These are phyloP conservation scores for Ochromonas danica DNA, from an alignment of 108 stramenopile species.

Conservation along the genomic window DNA sequence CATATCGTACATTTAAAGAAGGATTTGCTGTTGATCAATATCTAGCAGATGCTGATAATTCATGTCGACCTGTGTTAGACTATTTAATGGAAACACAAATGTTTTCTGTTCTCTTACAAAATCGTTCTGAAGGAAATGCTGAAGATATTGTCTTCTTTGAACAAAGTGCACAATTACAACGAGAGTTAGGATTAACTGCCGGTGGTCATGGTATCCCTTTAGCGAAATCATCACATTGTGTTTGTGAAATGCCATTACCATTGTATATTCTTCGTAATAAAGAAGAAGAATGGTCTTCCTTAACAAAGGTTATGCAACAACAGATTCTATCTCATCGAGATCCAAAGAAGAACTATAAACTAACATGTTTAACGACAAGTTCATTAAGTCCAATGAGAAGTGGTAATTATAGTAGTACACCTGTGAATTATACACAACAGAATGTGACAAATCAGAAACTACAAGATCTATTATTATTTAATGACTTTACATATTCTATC, in stretches of 20 bases:
- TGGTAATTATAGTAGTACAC: neutral
- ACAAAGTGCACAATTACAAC: neutral
- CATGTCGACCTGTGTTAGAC: neutral
- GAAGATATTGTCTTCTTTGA: slow-evolving; percentile 19
- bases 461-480: neutral
- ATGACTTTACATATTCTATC: neutral
- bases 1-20: slow-evolving; percentile 29
- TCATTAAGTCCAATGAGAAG: neutral
- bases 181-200: slow-evolving; percentile 23
- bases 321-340: too few relatives aligned
- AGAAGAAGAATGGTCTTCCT: slow-evolving; percentile 21
- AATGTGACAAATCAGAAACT: neutral
- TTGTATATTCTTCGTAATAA: neutral
- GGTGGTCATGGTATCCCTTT: slow-evolving; percentile 11
- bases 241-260: slow-evolving; percentile 7
- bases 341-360: too few relatives aligned
- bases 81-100: slow-evolving; percentile 32
- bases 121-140: slow-evolving; percentile 8
- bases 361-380: too few relatives aligned
- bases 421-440: neutral
- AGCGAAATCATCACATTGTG: too few relatives aligned
- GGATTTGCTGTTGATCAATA: slow-evolving; percentile 25
- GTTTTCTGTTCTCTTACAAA: slow-evolving; percentile 30
- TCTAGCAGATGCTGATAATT: slow-evolving; percentile 11
- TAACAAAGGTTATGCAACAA: slow-evolving; percentile 9